Percentiles rank a stretch among this genome's conserved stretches.
These are phyloP conservation scores for Warburgia ugandensis DNA, from an alignment of 164 flowering plant species.

Conservation along the genomic window DNA sequence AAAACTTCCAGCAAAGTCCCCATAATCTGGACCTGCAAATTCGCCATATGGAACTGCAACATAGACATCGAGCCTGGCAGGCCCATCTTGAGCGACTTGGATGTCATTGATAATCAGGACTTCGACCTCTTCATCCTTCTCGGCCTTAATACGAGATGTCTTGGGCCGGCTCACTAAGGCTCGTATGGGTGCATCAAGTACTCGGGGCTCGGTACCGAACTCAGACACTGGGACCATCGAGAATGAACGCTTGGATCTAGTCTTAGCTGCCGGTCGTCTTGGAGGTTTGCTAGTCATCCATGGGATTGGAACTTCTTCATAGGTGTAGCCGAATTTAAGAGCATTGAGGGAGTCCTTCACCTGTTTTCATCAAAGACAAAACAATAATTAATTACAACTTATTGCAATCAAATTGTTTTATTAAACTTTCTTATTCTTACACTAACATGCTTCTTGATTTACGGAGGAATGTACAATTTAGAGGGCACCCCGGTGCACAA, in stretches of 20 bases:
- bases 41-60: neutral
- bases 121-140: too few species aligned
- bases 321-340: neutral
- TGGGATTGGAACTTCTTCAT: neutral
- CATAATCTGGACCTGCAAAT: neutral
- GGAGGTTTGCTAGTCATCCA: neutral
- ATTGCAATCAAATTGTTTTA: neutral
- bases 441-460: too few species aligned
- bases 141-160: too few species aligned
- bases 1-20: constrained; percentile 1
- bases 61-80: constrained; percentile 1
- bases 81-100: too few species aligned
- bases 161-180: too few species aligned
- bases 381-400: neutral
- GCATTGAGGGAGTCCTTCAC: neutral
- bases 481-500: too few species aligned
- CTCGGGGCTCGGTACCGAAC: too few species aligned
- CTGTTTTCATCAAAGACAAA: neutral
- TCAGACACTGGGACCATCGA: too few species aligned
- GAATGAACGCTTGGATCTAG: constrained; percentile 3
- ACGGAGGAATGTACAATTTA: too few species aligned
- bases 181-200: too few species aligned
- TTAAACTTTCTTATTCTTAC: too few species aligned
- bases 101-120: too few species aligned
- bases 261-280: neutral